Conservation (phyloP, 2,329 filamentous ascomycete genomes). For the Scedosporium boydii region DNA sequence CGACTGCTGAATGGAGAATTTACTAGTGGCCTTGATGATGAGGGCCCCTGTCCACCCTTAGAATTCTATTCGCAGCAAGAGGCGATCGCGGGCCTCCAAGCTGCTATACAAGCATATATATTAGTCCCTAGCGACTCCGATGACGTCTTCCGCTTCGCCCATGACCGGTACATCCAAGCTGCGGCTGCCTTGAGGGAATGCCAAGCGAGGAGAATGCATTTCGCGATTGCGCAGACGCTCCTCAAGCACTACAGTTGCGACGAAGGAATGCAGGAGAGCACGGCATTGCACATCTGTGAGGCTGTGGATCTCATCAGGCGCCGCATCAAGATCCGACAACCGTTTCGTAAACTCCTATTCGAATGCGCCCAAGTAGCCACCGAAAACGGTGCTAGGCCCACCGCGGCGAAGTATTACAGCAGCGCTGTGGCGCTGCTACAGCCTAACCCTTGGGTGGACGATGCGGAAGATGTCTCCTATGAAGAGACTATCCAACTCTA, state of each 20-base stretch:
- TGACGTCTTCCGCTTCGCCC: slow-evolving; percentile 78
- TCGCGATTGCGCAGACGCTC: slow-evolving; percentile 73
- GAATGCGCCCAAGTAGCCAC: slow-evolving; percentile 70
- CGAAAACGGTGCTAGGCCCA: slow-evolving; percentile 74
- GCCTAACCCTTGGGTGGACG: slow-evolving; percentile 65
- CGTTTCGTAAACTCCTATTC: slow-evolving; percentile 67
- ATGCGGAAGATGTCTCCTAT: slow-evolving; percentile 64
- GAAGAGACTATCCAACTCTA: slow-evolving; percentile 76
- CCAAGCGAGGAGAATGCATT: slow-evolving; percentile 75
- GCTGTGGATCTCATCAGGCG: slow-evolving; percentile 65
- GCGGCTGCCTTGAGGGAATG: slow-evolving; percentile 61
- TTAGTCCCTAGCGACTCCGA: slow-evolving; percentile 75
- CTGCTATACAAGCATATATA: slow-evolving; percentile 69
- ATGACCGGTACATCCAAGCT: slow-evolving; percentile 78
- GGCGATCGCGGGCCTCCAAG: slow-evolving; percentile 70
- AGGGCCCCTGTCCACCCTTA: slow-evolving; percentile 21
- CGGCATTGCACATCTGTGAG: slow-evolving; percentile 73
- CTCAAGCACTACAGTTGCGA: slow-evolving; percentile 60
- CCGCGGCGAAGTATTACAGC: slow-evolving; percentile 73
- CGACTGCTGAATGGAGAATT: slow-evolving; percentile 69
- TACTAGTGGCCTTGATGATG: slow-evolving; percentile 43
- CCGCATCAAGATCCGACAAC: slow-evolving; percentile 47
- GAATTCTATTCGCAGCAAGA: slow-evolving; percentile 51
- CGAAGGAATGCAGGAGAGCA: slow-evolving; percentile 56
- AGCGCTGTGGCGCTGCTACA: slow-evolving; percentile 73